A percentile compares a stretch with the other conserved stretches of the same genome.
phyloP scores from a whole-genome alignment of 495 filamentous ascomycete genomes.

The Chaetomium fimeti region DNA sequence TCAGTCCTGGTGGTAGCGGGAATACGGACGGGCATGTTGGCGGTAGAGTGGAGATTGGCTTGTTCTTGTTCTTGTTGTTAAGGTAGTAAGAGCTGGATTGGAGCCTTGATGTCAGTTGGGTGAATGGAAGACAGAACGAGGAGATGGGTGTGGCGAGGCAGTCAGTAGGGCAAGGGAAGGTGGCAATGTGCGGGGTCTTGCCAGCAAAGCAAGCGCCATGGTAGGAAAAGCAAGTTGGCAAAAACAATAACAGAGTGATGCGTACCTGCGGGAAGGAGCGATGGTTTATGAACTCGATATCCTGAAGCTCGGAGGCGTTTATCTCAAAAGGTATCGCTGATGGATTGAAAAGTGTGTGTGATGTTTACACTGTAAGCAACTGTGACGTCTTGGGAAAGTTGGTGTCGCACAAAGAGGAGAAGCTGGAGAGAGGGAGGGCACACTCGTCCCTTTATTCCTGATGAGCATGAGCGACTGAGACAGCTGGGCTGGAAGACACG shows the following conservation, averaged over 20 bases:
- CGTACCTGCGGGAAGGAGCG: conserved; percentile 2
- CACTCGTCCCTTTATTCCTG: conserved; percentile 26
- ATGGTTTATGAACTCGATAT: not conserved
- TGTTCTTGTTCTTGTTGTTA: not conserved
- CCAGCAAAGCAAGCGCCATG: not conserved
- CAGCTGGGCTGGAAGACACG: not conserved
- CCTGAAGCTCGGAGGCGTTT: conserved; percentile 2
- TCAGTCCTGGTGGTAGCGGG: conserved; percentile 43
- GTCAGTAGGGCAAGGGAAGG: not conserved
- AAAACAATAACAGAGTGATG: conserved; percentile 6
- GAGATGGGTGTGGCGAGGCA: not conserved
- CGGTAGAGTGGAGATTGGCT: conserved; percentile 10
- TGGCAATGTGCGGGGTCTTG: not conserved
- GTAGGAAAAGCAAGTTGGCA: not conserved
- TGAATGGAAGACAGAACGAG: not conserved
- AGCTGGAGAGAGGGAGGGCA: conserved; percentile 22
- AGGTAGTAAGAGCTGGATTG: conserved; percentile 1
- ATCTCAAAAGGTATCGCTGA: not conserved
- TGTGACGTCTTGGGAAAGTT: conserved; percentile 16
- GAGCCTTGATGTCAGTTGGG: not conserved
- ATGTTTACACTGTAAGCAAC: conserved; percentile 5
- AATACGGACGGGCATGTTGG: conserved; percentile 50
- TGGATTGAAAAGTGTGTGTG: not conserved
- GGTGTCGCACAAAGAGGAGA: conserved; percentile 22
- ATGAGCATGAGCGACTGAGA: conserved; percentile 15